A percentile compares a stretch with the other conserved stretches of the same genome.
Evolutionary conservation across 2,329 filamentous ascomycete genomes (phyloP).

Genomic region (Clonostachys sp.): DNA sequence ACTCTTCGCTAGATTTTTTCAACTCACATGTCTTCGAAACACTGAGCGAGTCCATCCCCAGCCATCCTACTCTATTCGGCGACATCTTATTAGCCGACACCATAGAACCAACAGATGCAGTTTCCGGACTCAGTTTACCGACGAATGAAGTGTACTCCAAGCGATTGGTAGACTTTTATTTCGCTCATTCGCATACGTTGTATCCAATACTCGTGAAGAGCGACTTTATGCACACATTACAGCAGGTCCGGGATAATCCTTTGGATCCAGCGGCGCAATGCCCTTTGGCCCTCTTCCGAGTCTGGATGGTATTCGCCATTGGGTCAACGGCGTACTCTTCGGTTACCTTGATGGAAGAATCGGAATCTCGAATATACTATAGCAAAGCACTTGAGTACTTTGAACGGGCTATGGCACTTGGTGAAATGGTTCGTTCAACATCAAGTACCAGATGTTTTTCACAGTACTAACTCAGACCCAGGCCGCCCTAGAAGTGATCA

Average conservation of each 20-base stretch:
- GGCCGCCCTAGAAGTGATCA: conserved; percentile 35
- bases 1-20: conserved; percentile 15
- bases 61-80: conserved; percentile 20
- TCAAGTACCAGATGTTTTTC: too few relatives aligned
- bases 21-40: conserved; percentile 11
- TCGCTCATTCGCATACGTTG: conserved; percentile 38
- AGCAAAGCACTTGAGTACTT: conserved; percentile 36
- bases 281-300: conserved; percentile 26
- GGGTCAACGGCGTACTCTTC: conserved; percentile 38
- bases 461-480: conserved; percentile 4
- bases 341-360: conserved; percentile 33
- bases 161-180: conserved; percentile 34
- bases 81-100: conserved; percentile 18
- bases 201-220: conserved; percentile 33
- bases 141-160: conserved; percentile 15
- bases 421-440: conserved; percentile 26
- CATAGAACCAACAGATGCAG: conserved; percentile 11
- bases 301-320: conserved; percentile 45
- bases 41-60: conserved; percentile 13
- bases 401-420: conserved; percentile 26
- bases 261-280: conserved; percentile 18
- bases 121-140: conserved; percentile 7
- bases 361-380: conserved; percentile 32
- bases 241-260: conserved; percentile 19
- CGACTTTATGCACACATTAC: conserved; percentile 25